phyloP scores from a whole-genome alignment of 805 yeast species.

The Isabelozyma rhagii region DNA sequence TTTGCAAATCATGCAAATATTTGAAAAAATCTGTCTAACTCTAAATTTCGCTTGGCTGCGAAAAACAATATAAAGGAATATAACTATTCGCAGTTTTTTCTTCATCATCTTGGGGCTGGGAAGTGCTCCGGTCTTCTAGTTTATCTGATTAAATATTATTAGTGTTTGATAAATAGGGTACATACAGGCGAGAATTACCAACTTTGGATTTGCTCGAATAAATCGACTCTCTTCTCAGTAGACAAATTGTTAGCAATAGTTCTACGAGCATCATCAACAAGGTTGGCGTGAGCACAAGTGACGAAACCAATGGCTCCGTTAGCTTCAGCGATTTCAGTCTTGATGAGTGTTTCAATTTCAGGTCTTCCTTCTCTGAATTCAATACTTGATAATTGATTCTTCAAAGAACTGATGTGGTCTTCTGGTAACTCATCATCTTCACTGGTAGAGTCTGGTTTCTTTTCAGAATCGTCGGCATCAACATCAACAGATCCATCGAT shows the following conservation, averaged over 20 bases:
- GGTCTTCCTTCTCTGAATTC: slow-evolving; percentile 48
- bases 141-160: background rate
- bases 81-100: no score
- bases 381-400: slow-evolving; percentile 27
- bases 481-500: slow-evolving; percentile 5
- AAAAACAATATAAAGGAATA: background rate
- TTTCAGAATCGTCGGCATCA: background rate
- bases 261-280: slow-evolving; percentile 35
- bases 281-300: slow-evolving; percentile 47
- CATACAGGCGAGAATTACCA: slow-evolving; percentile 17
- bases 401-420: slow-evolving; percentile 10
- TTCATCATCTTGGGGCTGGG: no score
- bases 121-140: background rate
- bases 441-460: slow-evolving; percentile 2
- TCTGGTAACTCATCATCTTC: slow-evolving; percentile 6
- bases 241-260: slow-evolving; percentile 24
- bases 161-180: background rate
- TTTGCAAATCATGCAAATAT: no score
- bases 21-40: no score
- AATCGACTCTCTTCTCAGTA: slow-evolving; percentile 29
- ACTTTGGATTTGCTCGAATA: slow-evolving; percentile 31
- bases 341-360: slow-evolving; percentile 28
- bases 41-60: background rate
- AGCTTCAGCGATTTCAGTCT: slow-evolving; percentile 31
- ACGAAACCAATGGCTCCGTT: slow-evolving; percentile 44